These are phyloP conservation scores for Trametes polyzona DNA, from an alignment of 1,284 basidiomycete genomes.

Conservation along the genomic window DNA sequence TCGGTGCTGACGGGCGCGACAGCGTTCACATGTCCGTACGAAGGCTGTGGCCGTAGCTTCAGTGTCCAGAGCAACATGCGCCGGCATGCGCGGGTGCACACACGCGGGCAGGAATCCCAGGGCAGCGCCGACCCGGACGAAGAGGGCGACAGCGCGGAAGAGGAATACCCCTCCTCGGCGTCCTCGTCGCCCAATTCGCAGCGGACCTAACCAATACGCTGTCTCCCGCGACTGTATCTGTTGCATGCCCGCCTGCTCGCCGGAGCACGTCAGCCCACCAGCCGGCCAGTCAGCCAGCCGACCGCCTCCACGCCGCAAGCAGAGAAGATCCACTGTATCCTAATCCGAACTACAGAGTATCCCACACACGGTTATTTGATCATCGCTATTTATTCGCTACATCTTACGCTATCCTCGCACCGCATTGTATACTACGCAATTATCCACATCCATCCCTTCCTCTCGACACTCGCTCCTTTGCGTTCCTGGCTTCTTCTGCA, in stretches of 20 bases:
- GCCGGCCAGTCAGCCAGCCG: not conserved
- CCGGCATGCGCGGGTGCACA: slow-evolving; percentile 76
- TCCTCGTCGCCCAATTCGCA: slow-evolving; percentile 23
- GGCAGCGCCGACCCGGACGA: slow-evolving; percentile 26
- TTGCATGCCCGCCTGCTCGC: not conserved
- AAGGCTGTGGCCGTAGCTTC: slow-evolving; percentile 78
- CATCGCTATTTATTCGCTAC: slow-evolving; percentile 22
- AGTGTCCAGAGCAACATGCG: slow-evolving; percentile 89
- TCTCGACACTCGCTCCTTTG: slow-evolving; percentile 3
- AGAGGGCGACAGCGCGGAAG: slow-evolving; percentile 30
- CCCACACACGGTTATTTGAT: slow-evolving; percentile 10
- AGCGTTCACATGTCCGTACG: slow-evolving; percentile 79
- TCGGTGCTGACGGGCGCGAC: slow-evolving; percentile 23
- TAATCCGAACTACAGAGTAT: slow-evolving; percentile 12
- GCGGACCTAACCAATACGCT: slow-evolving; percentile 13
- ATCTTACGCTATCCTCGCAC: slow-evolving; percentile 22
- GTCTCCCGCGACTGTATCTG: not conserved
- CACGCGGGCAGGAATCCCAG: slow-evolving; percentile 31
- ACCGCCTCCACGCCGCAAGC: not conserved
- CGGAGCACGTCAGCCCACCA: not conserved
- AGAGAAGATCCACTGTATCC: slow-evolving; percentile 12
- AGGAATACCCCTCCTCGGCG: slow-evolving; percentile 22
- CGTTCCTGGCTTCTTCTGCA: not conserved
- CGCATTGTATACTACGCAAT: slow-evolving; percentile 27
- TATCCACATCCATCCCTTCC: slow-evolving; percentile 7